Evolutionary conservation across 176 grass and related monocot genomes (phyloP), one percentile per base, ranked within the genome.

Genomic region (Oryza coarctata): DNA sequence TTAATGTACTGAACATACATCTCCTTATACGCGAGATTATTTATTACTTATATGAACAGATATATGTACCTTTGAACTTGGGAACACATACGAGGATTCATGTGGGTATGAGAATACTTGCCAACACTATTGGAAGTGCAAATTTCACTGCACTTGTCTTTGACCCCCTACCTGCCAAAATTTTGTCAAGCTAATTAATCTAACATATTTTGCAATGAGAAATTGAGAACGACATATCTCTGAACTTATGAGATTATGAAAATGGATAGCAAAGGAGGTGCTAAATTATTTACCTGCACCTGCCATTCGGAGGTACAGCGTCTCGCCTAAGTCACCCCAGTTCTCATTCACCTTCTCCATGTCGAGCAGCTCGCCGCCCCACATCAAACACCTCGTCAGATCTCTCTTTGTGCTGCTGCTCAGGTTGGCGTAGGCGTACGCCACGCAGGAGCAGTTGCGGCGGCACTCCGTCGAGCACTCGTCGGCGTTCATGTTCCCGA

Each of bases 381-480:
- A 87, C 4, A 85, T 63, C 9, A 93, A 50, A 47, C 91, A 93
- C 12, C 77, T 77, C 20, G 74, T 70, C 36, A 4, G 28, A 11
- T 85, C 73, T 20, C 20, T 55, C 7, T 7, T 63, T 0, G 35
- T 26, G 52, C 61, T 75, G 36, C 26, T 33, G 49, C 1, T 78
- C 8, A 85, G 22, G 32, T 57, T 70, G 0, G 74, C 65, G 1
- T 85, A 85, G 0, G 91, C 66, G 39, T 90, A 93, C 41, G 87
- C 91, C 36, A 77, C 40, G 4, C 91, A 90, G 1, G 91, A 93
- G 70, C 87, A 93, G 72, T 93, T 71, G 18, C 45, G 20, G 10
- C 29, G 10, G 68, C 87, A 93, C 80, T 75, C 63, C 41, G 75
- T 66, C 47, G 66, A 55, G 35, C 78, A 84, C 77, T 43, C 55